These are phyloP conservation scores for Prinsepia uniflora DNA, from an alignment of 306 rosid genomes.

Conservation along the genomic window DNA sequence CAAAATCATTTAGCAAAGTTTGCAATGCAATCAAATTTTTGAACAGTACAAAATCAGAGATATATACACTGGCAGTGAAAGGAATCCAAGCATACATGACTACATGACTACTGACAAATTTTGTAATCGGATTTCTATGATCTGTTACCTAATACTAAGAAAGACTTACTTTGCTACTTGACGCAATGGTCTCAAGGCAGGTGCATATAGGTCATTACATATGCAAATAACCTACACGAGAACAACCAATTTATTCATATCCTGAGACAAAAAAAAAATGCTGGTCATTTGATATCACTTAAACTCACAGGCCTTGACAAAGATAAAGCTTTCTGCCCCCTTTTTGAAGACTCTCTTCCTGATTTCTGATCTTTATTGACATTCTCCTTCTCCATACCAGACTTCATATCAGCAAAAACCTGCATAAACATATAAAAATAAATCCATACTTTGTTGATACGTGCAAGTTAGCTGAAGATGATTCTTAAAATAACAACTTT, in stretches of 20 bases:
- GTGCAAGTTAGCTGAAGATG: not conserved
- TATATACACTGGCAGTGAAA: not conserved
- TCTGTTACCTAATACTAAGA: slow-evolving; percentile 21
- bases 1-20: not conserved
- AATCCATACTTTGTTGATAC: not conserved
- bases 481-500: not conserved
- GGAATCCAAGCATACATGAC: not conserved
- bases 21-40: not conserved
- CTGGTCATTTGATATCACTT: slow-evolving; percentile 24
- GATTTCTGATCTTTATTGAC: slow-evolving; percentile 44
- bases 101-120: not conserved
- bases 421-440: slow-evolving; percentile 27
- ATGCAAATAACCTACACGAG: slow-evolving; percentile 82
- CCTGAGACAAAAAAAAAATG: slow-evolving; percentile 14
- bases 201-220: slow-evolving; percentile 92
- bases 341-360: slow-evolving; percentile 54
- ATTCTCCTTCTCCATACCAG: slow-evolving; percentile 51
- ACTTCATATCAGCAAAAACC: slow-evolving; percentile 71
- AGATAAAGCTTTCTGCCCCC: slow-evolving; percentile 52
- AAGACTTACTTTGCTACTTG: slow-evolving; percentile 82
- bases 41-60: no score
- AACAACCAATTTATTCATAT: slow-evolving; percentile 25
- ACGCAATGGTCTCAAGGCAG: slow-evolving; percentile 89
- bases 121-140: slow-evolving; percentile 1
- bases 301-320: slow-evolving; percentile 86